Base-by-base conservation (phyloP, 768 basidiomycete genomes). In the Cytidiella melzeri region DNA sequence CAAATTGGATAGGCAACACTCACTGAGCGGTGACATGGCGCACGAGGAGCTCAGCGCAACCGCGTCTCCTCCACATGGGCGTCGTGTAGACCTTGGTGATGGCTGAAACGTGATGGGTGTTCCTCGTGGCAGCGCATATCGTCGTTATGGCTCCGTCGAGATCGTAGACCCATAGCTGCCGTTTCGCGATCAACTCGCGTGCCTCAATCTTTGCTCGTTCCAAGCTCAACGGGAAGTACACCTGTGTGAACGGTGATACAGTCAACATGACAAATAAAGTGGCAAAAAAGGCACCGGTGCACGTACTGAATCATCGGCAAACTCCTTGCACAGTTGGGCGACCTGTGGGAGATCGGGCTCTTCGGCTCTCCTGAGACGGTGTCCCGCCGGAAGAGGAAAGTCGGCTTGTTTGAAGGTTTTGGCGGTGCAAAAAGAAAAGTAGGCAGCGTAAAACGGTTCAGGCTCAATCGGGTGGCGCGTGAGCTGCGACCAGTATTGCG, bases 81-180 rank as follows among this genome's bases (percentile, higher is more conserved):
- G 70, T 68, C 18, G 79, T 81, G 58, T 74, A 78, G 1, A 80
- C 79, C 60, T 81, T 81, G 6, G 79, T 78, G 55, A 81, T 77
- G 2, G 75, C 77, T 12, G 75, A 72, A 20, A 79, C 74, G 10
- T 64, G 66, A 48, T 67, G 60, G 11, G 74, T 75, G 44, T 68
- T 68, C n/a, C 79, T 73, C n/a, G 79, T 75, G 19, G 74, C 77
- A 13, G 79, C 79, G 41, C 77, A 79, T 37, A 81, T 72, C 18
- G 72, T 74, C 3, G 76, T 68, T 43, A 76, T 61, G 43, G 69
- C 64, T 1, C 66, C 65, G 10, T 60, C 51, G 18, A 67, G 66
- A 45, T 76, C 75, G 57, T 75, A 76, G 21, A 81, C 62, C 77
- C 78, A 81, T 24, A 78, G 58, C 44, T 74, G 73, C n/a, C 71